Base-by-base conservation (phyloP, 129 eudicot species). In the Flaveria sonorensis region DNA sequence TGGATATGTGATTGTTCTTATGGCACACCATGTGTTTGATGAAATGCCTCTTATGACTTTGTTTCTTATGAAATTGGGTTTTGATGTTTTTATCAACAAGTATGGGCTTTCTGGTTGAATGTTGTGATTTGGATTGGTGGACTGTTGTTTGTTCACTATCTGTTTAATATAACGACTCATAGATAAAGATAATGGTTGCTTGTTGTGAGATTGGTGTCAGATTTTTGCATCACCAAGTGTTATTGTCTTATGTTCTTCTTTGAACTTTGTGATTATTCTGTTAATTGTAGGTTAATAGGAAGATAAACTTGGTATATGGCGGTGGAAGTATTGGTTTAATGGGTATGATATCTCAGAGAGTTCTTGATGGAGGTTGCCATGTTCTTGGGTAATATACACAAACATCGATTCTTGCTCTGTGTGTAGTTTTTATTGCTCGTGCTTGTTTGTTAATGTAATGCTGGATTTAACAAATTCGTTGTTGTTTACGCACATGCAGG, bases 321-420 rank as follows among this genome's bases (percentile, higher is more conserved):
- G 98, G 97, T 71, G 98, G 98, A 77, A 93, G 98, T 89, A 84
- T 93, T 84, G 98, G 98, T 59, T 75, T 93, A 76, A 93, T 93
- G 98, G 98, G 98, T 40, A 81, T 88, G 80, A 82, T 93, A 39
- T 90, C 97, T 56, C 90, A 86, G 83, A 87, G 85, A 83, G 97
- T 87, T 18, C 84, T 74, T 75, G 96, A 88, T 74, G 98, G 97
- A 62, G 92, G 96, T 11, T 90, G 98, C 82, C 89, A 88, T 87
- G 98, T 93, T 87, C 88, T 93, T 76, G 98, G 98, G 98, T 93
- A 86, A 85, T 50, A 69, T 16, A 68, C 13, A 43, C 43, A 50
- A 57, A 63, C 60, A 43, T 16, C 11, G 28, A 65, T n/a, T 66
- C 32, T 21, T 73, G 53, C 73, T 73, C 19, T 42, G 11, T 56